phyloP scores from a whole-genome alignment of 139 green algal genomes.

The Chlorella sp. region DNA sequence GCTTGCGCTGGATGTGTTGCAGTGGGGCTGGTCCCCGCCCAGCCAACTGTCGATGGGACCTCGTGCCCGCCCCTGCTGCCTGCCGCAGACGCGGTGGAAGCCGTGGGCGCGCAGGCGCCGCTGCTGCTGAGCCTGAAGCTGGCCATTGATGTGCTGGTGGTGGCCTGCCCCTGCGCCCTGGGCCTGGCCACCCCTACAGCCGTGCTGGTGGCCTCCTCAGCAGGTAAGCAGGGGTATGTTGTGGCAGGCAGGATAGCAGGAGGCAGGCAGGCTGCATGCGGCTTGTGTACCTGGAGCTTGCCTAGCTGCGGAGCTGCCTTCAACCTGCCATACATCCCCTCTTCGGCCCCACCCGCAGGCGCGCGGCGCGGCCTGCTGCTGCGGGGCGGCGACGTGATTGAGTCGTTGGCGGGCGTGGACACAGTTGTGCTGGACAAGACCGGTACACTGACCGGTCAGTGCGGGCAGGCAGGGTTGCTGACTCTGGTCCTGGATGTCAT shows the following conservation, averaged over 20 bases:
- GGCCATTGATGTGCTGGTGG: constrained; percentile 93
- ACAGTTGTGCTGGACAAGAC: constrained; percentile 97
- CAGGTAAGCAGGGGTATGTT: constrained; percentile 23
- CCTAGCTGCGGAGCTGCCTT: background rate
- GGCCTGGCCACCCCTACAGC: constrained; percentile 97
- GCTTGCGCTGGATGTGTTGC: too few relatives aligned
- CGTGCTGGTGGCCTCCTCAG: constrained; percentile 86
- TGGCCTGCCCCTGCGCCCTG: constrained; percentile 96
- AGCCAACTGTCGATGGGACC: too few relatives aligned
- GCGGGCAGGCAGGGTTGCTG: background rate
- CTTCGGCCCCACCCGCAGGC: background rate
- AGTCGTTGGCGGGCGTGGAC: constrained; percentile 76
- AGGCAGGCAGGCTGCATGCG: too few relatives aligned
- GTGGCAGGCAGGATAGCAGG: constrained; percentile 29
- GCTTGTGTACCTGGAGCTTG: background rate
- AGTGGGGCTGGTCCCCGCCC: too few relatives aligned
- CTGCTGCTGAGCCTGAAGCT: constrained; percentile 82
- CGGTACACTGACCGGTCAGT: constrained; percentile 89
- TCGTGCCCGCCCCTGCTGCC: background rate
- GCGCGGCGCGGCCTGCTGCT: constrained; percentile 88
- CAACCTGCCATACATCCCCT: background rate
- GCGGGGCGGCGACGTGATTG: constrained; percentile 88
- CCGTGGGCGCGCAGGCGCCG: constrained; percentile 35
- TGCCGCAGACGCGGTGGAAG: constrained; percentile 34
- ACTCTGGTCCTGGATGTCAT: too few relatives aligned